Evolutionary conservation across 2,329 filamentous ascomycete genomes (phyloP), one percentile per base, ranked within the genome.

Genomic region (Sporothrix variecibatus): DNA sequence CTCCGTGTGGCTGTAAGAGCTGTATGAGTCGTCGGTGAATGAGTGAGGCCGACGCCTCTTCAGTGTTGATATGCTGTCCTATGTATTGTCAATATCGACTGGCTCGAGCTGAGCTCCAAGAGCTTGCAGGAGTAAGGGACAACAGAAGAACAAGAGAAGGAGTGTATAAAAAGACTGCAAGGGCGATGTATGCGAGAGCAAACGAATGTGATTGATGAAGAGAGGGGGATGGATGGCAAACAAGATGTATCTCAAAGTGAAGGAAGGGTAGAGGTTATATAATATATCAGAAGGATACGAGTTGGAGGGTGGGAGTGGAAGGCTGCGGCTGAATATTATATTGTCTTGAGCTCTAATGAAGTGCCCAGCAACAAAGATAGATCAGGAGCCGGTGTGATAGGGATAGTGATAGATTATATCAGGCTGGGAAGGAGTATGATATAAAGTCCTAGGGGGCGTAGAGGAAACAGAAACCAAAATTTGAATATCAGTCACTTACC

Each of bases 21-120:
- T 17, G 28, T 72, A 73, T 6, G 46, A 2, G n/a, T 69, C 72
- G 23, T 82, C 82, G 75, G 82, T 82, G 74, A 81, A 80, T 79
- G 79, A 80, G 78, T 83, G 82, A 77, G 82, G 81, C 81, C 84
- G 83, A 74, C 84, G 84, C 80, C 84, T 85, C 80, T 83, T 85
- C 77, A 83, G 80, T 78, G 74, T 58, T 34, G 81, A 80, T 79
- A 80, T 80, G 34, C 34, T n/a, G 46, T 77, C 76, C 76, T 77
- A 12, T n/a, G 5, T 6, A 40, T 17, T 1, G 68, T 70, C 40
- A 74, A 70, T 60, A 53, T 9, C 31, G 58, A 26, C 28, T 23
- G 51, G 20, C 60, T 9, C 34, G 23, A 15, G 15, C 17, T 2
- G 40, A 67, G 23, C 38, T 20, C 12, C 12, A 28, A 34, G 56